Conservation (phyloP, 257 asterid species). For the Sherardia arvensis region DNA sequence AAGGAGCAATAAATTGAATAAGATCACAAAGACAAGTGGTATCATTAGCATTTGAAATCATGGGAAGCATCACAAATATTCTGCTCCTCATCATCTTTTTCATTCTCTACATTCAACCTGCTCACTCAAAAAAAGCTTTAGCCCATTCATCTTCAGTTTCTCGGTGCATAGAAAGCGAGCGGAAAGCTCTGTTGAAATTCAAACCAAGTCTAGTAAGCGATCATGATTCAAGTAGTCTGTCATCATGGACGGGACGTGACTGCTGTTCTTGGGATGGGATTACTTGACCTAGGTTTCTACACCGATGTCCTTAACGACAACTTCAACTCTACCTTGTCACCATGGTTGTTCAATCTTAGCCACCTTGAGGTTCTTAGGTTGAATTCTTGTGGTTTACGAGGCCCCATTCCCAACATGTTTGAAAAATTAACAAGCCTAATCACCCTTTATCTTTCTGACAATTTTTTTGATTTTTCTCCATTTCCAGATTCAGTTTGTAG, state of each 20-base stretch:
- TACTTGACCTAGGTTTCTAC: constrained; percentile 9
- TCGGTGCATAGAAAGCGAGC: background rate
- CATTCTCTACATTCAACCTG: background rate
- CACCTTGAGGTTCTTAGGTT: background rate
- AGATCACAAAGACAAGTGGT: no score
- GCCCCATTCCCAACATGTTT: background rate
- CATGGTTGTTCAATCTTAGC: constrained; percentile 13
- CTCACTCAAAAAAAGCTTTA: no score
- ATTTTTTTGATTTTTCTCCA: background rate
- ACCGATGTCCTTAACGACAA: no score
- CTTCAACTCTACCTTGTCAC: background rate
- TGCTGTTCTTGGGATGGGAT: background rate
- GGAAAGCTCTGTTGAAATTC: background rate
- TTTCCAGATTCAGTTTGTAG: background rate
- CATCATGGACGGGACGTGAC: background rate
- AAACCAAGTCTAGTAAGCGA: background rate
- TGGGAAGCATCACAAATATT: background rate
- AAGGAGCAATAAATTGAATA: no score
- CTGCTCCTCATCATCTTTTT: background rate
- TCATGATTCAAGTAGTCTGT: no score
- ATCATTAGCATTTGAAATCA: no score
- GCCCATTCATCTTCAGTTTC: background rate
- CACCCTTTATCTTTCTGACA: background rate
- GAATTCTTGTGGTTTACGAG: background rate
- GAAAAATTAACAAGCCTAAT: background rate